Percentiles rank a stretch among this genome's conserved stretches.
Evolutionary conservation across 345 rosid species (phyloP).

Genomic region (Aquilaria malaccensis): DNA sequence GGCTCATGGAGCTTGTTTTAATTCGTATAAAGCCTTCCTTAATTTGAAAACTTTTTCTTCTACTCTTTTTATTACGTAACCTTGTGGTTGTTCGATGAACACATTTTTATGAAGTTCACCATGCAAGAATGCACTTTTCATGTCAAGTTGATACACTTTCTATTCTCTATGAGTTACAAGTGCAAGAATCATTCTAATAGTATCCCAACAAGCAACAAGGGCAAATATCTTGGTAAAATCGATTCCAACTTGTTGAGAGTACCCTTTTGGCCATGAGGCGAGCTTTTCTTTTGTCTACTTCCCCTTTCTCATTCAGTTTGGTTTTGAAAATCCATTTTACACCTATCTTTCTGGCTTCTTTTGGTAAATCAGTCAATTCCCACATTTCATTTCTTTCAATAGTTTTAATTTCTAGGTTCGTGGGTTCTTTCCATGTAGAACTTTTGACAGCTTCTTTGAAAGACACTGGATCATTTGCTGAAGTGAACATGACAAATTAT

Average conservation of each 20-base stretch:
- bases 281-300: background rate
- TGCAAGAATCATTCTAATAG: background rate
- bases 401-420: background rate
- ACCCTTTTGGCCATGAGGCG: background rate
- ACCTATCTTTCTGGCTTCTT: background rate
- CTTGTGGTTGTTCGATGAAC: background rate
- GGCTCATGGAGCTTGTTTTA: background rate
- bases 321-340: background rate
- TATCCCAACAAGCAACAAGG: background rate
- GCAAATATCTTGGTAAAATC: background rate
- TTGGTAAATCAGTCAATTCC: slow-evolving; percentile 1
- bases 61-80: background rate
- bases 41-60: background rate
- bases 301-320: background rate
- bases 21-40: no score
- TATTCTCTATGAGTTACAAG: background rate
- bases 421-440: background rate
- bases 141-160: background rate
- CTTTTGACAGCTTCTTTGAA: background rate
- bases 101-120: background rate
- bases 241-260: background rate
- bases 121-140: background rate
- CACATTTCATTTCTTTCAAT: background rate
- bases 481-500: no score
- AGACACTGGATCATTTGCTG: background rate